These are phyloP conservation scores for Exophiala oligosperma DNA, from an alignment of 2,329 filamentous ascomycete genomes.

Conservation along the genomic window DNA sequence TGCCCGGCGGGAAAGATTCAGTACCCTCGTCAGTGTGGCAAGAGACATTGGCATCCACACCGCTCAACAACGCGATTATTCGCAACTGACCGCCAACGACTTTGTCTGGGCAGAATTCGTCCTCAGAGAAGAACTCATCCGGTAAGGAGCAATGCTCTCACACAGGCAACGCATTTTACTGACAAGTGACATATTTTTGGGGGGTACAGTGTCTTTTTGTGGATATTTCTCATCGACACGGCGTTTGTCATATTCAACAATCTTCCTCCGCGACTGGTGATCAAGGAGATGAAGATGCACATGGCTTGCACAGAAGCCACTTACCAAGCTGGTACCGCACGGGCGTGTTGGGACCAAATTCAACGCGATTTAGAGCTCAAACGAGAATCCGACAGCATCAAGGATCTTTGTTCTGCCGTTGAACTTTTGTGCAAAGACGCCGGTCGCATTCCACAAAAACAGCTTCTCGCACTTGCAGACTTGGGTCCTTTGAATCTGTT, in stretches of 20 bases:
- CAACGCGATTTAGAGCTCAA: background rate
- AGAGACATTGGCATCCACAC: conserved; percentile 36
- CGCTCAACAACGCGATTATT: conserved; percentile 24
- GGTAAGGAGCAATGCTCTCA: conserved; percentile 8
- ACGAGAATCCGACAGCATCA: background rate
- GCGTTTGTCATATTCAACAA: conserved; percentile 46
- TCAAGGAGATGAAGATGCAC: conserved; percentile 42
- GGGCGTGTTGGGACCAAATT: conserved; percentile 29
- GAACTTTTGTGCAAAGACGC: background rate
- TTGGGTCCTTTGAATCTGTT: conserved; percentile 32
- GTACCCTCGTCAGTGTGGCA: conserved; percentile 24
- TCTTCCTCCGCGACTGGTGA: conserved; percentile 40
- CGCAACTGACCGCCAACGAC: conserved; percentile 29
- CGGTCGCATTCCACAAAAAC: background rate
- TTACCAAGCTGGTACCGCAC: conserved; percentile 37
- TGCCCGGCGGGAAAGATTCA: conserved; percentile 37
- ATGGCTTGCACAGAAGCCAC: conserved; percentile 39
- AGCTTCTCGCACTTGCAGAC: background rate
- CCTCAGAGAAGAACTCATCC: conserved; percentile 37
- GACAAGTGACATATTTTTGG: no score
- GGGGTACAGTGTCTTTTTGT: conserved; percentile 29
- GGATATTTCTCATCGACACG: conserved; percentile 40
- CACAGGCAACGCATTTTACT: background rate
- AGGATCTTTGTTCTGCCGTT: background rate
- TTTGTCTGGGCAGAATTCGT: conserved; percentile 39